Evolutionary conservation across 2,329 filamentous ascomycete genomes (phyloP).

Genomic region (Claviceps sp.): DNA sequence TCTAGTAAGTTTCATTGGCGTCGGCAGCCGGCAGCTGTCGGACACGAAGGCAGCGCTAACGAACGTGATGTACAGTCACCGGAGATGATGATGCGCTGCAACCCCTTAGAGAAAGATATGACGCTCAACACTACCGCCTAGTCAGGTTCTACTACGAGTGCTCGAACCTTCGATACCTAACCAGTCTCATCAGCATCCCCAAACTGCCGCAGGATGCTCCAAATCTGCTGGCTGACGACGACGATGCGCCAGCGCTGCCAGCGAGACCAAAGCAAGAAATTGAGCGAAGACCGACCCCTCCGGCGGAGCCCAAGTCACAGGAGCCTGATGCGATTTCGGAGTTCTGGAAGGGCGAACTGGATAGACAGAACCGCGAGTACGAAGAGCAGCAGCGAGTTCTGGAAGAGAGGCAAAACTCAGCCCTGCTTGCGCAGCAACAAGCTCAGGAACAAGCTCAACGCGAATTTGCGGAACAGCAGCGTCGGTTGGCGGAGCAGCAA

Average conservation of each 20-base stretch:
- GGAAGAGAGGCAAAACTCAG: constrained; percentile 73
- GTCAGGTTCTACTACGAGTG: constrained; percentile 99
- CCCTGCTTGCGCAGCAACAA: constrained; percentile 69
- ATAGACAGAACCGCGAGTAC: constrained; percentile 84
- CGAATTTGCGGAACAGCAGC: constrained; percentile 95
- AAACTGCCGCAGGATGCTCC: constrained; percentile 92
- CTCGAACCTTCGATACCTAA: constrained; percentile 91
- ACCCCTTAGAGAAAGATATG: constrained; percentile 76
- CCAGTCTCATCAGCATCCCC: constrained; percentile 88
- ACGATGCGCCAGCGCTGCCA: constrained; percentile 70
- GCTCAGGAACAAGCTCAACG: constrained; percentile 73
- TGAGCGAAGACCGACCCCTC: constrained; percentile 54
- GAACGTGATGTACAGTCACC: constrained; percentile 43
- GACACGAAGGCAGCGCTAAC: constrained; percentile 9
- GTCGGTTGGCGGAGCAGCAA: constrained; percentile 76
- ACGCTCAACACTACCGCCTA: constrained; percentile 90
- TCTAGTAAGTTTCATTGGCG: constrained; percentile 47
- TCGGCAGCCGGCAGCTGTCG: neutral
- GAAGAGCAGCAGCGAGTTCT: constrained; percentile 85
- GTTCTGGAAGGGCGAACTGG: constrained; percentile 92
- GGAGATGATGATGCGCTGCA: constrained; percentile 88
- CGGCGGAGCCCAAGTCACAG: constrained; percentile 51
- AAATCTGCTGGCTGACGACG: constrained; percentile 75
- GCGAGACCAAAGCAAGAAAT: constrained; percentile 65
- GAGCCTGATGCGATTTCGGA: constrained; percentile 94